Conservation (phyloP, 2,329 filamentous ascomycete genomes). For the Phyllachora maydis region DNA sequence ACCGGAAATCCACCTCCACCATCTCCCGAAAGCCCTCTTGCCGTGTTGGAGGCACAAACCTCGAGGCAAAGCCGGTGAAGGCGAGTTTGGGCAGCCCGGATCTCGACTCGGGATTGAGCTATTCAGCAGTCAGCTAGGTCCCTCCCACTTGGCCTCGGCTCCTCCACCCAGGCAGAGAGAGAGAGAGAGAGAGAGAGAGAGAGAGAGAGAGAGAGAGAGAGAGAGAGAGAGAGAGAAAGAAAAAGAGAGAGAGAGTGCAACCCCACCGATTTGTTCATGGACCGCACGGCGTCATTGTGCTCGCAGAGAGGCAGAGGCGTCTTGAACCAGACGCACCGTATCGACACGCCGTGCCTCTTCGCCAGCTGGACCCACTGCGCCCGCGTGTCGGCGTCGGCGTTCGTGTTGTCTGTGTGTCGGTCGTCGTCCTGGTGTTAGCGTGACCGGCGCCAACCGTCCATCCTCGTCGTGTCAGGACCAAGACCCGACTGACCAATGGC, state of each 20-base stretch:
- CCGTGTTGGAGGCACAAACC: constrained; percentile 50
- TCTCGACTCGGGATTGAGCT: constrained; percentile 71
- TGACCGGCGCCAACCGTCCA: too few species aligned
- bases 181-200: constrained; percentile 2
- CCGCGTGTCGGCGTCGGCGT: constrained; percentile 59
- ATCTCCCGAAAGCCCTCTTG: constrained; percentile 77
- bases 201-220: too few species aligned
- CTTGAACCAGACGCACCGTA: constrained; percentile 74
- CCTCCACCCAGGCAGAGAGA: too few species aligned
- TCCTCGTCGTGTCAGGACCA: constrained; percentile 1
- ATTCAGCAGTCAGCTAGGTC: too few species aligned
- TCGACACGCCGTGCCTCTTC: constrained; percentile 45
- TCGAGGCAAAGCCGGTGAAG: constrained; percentile 53
- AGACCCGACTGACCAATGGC: constrained; percentile 44
- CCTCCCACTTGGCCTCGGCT: too few species aligned
- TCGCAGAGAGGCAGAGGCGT: constrained; percentile 48
- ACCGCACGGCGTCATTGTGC: constrained; percentile 75
- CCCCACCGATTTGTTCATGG: constrained; percentile 31
- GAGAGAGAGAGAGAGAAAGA: neutral
- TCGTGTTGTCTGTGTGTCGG: constrained; percentile 87
- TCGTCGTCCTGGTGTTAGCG: too few species aligned
- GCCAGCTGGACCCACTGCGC: constrained; percentile 63
- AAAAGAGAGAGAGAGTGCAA: too few species aligned
- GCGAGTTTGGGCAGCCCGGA: constrained; percentile 56
- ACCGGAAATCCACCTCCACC: constrained; percentile 52